These are phyloP conservation scores for Magnaporthiopsis rhizophila DNA, from an alignment of 2,329 filamentous ascomycete genomes.

Conservation along the genomic window DNA sequence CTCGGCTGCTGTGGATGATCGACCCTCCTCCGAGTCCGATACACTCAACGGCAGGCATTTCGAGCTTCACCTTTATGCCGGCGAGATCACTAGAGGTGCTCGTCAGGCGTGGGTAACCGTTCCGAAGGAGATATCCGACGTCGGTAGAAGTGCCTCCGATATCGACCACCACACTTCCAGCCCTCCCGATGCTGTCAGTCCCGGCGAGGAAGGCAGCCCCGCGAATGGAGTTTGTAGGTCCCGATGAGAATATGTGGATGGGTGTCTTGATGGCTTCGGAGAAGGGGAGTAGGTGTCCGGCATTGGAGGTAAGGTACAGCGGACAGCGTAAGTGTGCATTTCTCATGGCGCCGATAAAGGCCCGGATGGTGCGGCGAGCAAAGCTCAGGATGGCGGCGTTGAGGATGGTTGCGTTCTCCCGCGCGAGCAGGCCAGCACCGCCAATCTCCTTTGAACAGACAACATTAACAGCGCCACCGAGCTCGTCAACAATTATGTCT, in stretches of 20 bases:
- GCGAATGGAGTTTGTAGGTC: slow-evolving; percentile 56
- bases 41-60: slow-evolving; percentile 48
- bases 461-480: slow-evolving; percentile 33
- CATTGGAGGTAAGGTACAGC: slow-evolving; percentile 56
- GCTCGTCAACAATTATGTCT: slow-evolving; percentile 29
- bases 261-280: slow-evolving; percentile 47
- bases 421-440: slow-evolving; percentile 47
- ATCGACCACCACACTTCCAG: slow-evolving; percentile 50
- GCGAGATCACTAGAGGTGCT: slow-evolving; percentile 54
- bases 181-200: slow-evolving; percentile 23
- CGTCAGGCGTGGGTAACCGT: slow-evolving; percentile 55
- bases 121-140: slow-evolving; percentile 51
- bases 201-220: slow-evolving; percentile 52
- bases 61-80: slow-evolving; percentile 55
- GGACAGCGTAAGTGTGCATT: slow-evolving; percentile 42
- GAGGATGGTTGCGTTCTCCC: slow-evolving; percentile 57
- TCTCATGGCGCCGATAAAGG: slow-evolving; percentile 44
- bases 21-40: slow-evolving; percentile 54
- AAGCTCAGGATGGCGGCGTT: slow-evolving; percentile 55
- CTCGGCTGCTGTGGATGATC: slow-evolving; percentile 31
- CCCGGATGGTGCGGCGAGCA: slow-evolving; percentile 46
- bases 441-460: slow-evolving; percentile 45
- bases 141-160: slow-evolving; percentile 61
- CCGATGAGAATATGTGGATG: slow-evolving; percentile 54
- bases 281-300: slow-evolving; percentile 45